A percentile compares a stretch with the other conserved stretches of the same genome.
Evolutionary conservation across 2,329 filamentous ascomycete genomes (phyloP).

Genomic region (Cercospora sp.): DNA sequence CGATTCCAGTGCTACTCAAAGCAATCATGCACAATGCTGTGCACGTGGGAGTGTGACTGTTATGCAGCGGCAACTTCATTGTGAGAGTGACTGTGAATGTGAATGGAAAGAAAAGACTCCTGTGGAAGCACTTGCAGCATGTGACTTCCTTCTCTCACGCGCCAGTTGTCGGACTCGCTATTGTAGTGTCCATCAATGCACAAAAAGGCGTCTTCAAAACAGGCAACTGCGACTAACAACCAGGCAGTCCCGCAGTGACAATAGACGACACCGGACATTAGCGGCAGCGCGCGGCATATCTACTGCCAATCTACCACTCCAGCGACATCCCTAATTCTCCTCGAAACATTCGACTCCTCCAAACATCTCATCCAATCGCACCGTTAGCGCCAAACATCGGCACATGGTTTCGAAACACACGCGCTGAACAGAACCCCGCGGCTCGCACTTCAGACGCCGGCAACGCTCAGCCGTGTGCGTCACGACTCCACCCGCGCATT

Average conservation of each 20-base stretch:
- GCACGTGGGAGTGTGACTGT: no score
- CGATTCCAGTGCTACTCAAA: no score
- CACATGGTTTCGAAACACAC: background rate
- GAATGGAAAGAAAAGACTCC: no score
- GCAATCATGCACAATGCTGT: no score
- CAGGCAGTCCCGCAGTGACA: background rate
- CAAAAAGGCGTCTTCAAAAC: background rate
- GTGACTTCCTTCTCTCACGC: background rate
- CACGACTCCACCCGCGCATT: background rate
- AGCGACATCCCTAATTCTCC: background rate
- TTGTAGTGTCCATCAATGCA: background rate
- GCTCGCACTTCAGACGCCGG: background rate
- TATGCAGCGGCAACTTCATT: no score
- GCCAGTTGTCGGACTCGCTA: background rate
- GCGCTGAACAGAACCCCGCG: slow-evolving; percentile 1
- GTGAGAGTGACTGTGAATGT: no score
- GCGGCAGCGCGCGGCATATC: background rate
- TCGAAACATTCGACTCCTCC: background rate
- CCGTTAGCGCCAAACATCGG: background rate
- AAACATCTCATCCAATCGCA: background rate
- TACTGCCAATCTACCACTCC: background rate
- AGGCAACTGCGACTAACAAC: background rate
- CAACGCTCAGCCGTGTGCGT: slow-evolving; percentile 10
- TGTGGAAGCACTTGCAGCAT: no score
- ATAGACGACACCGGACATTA: background rate